Evolutionary conservation across 2,329 filamentous ascomycete species (phyloP), one percentile per base, ranked within the genome.

Genomic region (Penicillium sp.): DNA sequence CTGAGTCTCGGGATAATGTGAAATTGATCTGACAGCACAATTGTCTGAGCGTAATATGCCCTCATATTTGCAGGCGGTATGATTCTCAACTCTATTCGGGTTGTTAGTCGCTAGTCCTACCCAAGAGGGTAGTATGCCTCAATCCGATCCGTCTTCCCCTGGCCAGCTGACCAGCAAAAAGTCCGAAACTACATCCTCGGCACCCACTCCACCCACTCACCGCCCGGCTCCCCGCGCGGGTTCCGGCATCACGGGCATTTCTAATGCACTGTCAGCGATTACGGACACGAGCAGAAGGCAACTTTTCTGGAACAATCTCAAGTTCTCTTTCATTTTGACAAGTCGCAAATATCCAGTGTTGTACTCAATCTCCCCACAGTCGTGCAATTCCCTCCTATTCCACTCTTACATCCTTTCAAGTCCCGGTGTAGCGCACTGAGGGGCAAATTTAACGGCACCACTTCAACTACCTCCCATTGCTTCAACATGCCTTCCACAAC

Each of bases 401-500:
- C 37, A 13, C 27, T 59, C 55, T 33, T 55, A 46, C 55, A 43
- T 22, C 24, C 27, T 19, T 37, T 27, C 22, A 39, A 58, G n/a
- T 60, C 61, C 60, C 31, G 18, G 43, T 60, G 60, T 65, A 59
- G 54, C 59, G 55, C 57, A 60, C 54, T 61, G 69, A 70, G 68
- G 69, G 69, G 70, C 66, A 67, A 63, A 56, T 61, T 47, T 57
- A 43, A 51, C 52, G 46, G 35, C 59, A 22, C 55, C 46, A 19
- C 33, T 22, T 40, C 16, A 55, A 36, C 22, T 39, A 13, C 19
- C 54, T 52, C 49, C 39, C 19, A 59, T 33, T 31, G 43, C 35
- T 50, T 6, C 49, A 68, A 59, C 31, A 77, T 78, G 75, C 70
- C 73, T 60, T 71, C 73, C 18, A 67, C 72, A 56, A 66, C 68